Conservation (phyloP, 805 yeast species). For the Kuraishia cidri region DNA sequence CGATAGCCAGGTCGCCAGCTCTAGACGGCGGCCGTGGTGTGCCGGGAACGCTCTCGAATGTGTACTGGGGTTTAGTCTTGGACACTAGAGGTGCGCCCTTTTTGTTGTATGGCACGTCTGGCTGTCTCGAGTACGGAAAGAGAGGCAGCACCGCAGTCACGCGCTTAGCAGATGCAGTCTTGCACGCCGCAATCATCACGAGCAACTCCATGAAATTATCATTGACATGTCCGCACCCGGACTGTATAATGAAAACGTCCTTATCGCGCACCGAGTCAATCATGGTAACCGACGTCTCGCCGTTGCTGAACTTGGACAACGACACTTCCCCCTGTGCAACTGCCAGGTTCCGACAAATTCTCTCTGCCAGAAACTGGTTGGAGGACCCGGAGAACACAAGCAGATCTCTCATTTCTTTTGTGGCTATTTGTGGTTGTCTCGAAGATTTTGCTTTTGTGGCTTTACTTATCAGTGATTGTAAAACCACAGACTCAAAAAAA, state of each 20-base stretch:
- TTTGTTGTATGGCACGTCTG: constrained; percentile 79
- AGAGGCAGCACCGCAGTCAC: constrained; percentile 90
- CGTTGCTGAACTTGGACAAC: constrained; percentile 71
- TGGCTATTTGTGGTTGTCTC: not conserved
- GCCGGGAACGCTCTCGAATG: constrained; percentile 35
- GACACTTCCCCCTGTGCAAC: constrained; percentile 60
- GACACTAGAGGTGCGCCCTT: constrained; percentile 62
- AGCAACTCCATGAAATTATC: constrained; percentile 78
- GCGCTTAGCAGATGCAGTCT: constrained; percentile 79
- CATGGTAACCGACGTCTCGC: constrained; percentile 86
- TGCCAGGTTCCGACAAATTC: constrained; percentile 74
- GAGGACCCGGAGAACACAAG: constrained; percentile 88
- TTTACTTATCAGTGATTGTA: too few species aligned
- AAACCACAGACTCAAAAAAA: not conserved
- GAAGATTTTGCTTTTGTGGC: not conserved
- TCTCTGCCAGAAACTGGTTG: constrained; percentile 67
- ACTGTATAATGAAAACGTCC: constrained; percentile 86
- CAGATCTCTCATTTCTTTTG: constrained; percentile 58
- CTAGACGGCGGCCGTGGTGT: constrained; percentile 33
- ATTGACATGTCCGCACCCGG: constrained; percentile 83
- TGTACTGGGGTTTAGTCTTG: constrained; percentile 17
- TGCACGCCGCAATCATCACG: constrained; percentile 85
- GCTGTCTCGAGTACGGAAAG: constrained; percentile 94
- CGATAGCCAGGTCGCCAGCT: constrained; percentile 4
- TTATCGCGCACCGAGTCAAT: constrained; percentile 90